Percentiles rank a stretch among this genome's conserved stretches.
These are phyloP conservation scores for Flueggea neowawraea DNA, from an alignment of 441 rosid genomes.

Conservation along the genomic window DNA sequence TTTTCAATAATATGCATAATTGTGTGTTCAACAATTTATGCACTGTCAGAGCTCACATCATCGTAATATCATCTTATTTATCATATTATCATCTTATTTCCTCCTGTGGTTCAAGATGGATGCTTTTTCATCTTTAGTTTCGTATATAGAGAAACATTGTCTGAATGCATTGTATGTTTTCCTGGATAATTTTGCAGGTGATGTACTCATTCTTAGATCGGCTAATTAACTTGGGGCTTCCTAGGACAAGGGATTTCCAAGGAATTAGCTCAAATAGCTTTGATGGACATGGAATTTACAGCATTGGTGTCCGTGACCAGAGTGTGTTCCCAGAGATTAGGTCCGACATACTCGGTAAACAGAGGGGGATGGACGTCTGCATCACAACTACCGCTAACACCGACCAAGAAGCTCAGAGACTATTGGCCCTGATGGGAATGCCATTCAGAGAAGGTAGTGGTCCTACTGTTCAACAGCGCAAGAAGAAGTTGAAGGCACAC, in stretches of 20 bases:
- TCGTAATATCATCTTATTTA: no score
- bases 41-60: no score
- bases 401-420: conserved; percentile 72
- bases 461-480: conserved; percentile 27
- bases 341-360: conserved; percentile 59
- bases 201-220: conserved; percentile 93
- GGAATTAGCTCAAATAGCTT: conserved; percentile 81
- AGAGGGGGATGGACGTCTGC: conserved; percentile 94
- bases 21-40: no score
- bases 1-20: no score
- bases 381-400: conserved; percentile 72
- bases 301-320: conserved; percentile 77
- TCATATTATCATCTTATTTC: no score
- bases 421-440: conserved; percentile 93
- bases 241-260: conserved; percentile 89
- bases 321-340: conserved; percentile 86
- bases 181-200: conserved; percentile 33
- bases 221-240: conserved; percentile 89
- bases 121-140: no score
- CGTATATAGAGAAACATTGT: no score
- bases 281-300: conserved; percentile 90
- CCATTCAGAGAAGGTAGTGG: conserved; percentile 70
- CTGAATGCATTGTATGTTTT: no score
- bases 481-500: conserved; percentile 81
- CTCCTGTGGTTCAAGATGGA: no score